Percentiles rank a stretch among this genome's conserved stretches.
Conservation (phyloP, 1,284 basidiomycete species). For the Melampsora americana region DNA sequence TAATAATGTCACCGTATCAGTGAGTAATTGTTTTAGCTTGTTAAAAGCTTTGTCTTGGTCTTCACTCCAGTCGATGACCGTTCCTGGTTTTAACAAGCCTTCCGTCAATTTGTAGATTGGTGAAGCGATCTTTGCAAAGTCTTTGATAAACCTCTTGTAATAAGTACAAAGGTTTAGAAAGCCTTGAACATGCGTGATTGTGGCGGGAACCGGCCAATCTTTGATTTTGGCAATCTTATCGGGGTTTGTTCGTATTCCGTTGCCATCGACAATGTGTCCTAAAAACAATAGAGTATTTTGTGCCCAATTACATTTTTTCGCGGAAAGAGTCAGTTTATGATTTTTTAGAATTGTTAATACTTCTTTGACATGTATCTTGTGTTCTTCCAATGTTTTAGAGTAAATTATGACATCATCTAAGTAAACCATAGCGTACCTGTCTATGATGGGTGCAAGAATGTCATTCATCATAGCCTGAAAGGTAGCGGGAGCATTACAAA, state of each 20-base stretch:
- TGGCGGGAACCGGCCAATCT: neutral
- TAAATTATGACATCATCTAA: conserved; percentile 7
- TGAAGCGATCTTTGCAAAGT: neutral
- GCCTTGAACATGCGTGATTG: conserved; percentile 11
- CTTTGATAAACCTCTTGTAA: conserved; percentile 13
- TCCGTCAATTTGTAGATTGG: conserved; percentile 15
- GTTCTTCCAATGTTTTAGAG: neutral
- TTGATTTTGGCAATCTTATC: neutral
- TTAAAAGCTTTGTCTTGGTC: conserved; percentile 1
- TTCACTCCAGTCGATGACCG: neutral
- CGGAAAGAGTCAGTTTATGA: neutral
- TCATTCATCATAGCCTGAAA: too few species aligned
- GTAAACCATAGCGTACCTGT: conserved; percentile 7
- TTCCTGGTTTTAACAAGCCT: neutral
- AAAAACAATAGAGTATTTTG: conserved; percentile 1
- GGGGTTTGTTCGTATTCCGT: neutral
- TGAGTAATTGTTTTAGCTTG: neutral
- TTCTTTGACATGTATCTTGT: neutral
- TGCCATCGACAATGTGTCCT: neutral
- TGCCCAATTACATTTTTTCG: conserved; percentile 12
- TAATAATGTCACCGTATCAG: neutral
- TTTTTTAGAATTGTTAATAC: neutral
- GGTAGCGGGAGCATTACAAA: too few species aligned
- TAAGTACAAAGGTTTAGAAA: conserved; percentile 1
- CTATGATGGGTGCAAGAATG: neutral